Base-by-base conservation (phyloP, 371 early-diverging fungal species). In the Phascolomyces articulosus region DNA sequence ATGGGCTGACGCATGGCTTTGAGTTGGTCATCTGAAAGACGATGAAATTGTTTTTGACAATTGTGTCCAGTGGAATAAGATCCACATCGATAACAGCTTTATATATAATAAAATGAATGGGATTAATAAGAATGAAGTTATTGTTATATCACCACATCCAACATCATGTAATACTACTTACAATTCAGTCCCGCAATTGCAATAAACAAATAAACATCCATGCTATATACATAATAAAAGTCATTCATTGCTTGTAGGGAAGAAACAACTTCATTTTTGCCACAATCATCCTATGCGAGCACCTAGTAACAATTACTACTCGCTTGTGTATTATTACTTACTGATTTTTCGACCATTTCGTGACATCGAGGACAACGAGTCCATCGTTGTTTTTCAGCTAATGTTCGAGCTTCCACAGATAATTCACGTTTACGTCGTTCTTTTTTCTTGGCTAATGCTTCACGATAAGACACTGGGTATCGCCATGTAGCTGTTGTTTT, bases 301-400 rank as follows among this genome's bases (percentile, higher is more conserved):
- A 31, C 10, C 31, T 31, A 11, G 34, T 34, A 6, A 31, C 0
- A 9, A 9, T 34, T 34, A 34, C 34, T 34, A 34, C 34, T n/a
- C n/a, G n/a, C n/a, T n/a, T n/a, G 34, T 34, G 6, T 0, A 34
- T 7, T 10, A 9, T 15, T 51, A 10, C 51, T 51, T 51, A 51
- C 51, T 1, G 1, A 21, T 21, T 29, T 27, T 29, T 31, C 34
- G 18, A 55, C 56, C 56, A 55, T 31, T 24, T 28, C 20, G 13
- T 18, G 18, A 40, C 58, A 58, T 24, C 16, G 21, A 23, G 58
- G 58, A 40, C 58, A 58, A 38, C 58, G 58, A 3, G 58, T 23
- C 58, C 58, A 58, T 21, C 40, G 40, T 2, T 58, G 38, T 3
- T 41, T 15, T 20, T 58, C 13, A 11, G 58, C 58, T 21, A 58